Evolutionary conservation across 768 basidiomycete genomes (phyloP), one percentile per base, ranked within the genome.

Genomic region (Auricularia auricula-judae): DNA sequence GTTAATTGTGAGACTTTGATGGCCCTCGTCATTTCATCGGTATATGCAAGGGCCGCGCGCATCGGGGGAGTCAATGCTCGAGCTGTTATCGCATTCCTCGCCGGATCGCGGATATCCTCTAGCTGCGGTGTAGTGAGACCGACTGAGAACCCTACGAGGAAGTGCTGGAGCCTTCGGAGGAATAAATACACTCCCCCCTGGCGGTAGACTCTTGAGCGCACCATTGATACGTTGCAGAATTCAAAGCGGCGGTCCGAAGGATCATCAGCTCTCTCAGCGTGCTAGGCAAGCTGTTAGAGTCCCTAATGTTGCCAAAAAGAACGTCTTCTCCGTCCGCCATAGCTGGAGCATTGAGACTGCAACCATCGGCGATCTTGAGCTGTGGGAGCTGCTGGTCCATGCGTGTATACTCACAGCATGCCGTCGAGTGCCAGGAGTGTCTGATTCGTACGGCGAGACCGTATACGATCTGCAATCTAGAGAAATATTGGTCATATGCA

Each of bases 51-150:
- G 2, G 74, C 75, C 1, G 75, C 74, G 5, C 61, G 51, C 61
- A 75, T 71, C 33, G 70, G 64, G 2, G 70, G 69, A 8, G 72
- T 68, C 21, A 75, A 69, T 8, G 71, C 66, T 34, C 69, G 62
- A 21, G 21, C 18, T 18, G 14, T 5, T 4, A 51, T 16, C 21
- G 47, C 47, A 51, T 8, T 51, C 8, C 18, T 16, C 14, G 47
- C 21, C 1, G 47, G 47, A 21, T 51, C 21, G 58, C 73, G 69
- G 62, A 76, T 68, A 54, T 69, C 68, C 35, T 66, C 65, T 44
- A 75, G 71, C 61, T 76, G 72, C 7, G 69, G 72, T 44, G 72
- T 70, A 16, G 73, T 74, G 18, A 75, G 64, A 36, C 74, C 74
- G 4, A 66, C 75, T 36, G 66, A 58, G 33, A 74, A 70, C n/a